Base-by-base conservation (phyloP, 208 protist species). In the Leptomonas seymouri region DNA sequence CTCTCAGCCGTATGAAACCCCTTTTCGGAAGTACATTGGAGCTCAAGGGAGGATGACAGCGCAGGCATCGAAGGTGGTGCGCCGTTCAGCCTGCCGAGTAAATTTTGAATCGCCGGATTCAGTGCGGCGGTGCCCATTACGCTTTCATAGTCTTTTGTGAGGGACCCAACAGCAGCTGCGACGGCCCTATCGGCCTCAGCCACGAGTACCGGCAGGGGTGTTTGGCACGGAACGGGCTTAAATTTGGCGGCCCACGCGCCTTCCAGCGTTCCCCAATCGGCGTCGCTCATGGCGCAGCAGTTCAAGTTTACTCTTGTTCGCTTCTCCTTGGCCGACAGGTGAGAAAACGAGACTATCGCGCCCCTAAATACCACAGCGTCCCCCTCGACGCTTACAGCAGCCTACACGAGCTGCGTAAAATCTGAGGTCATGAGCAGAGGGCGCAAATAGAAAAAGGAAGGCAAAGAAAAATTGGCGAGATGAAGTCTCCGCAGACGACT, bases 111-210 rank as follows among this genome's bases (percentile, higher is more conserved):
- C 7, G 34, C 16, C 44, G 44, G 12, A 48, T 15, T 5, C 12
- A 44, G 34, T 28, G 54, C 14, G 39, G 20, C 16, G 46, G 45
- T 25, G 60, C 44, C 46, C 11, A 41, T 31, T 8, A 61, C 23
- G 21, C 36, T n/a, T n/a, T 53, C 64, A 41, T 76, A 65, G 0
- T 76, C 71, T 28, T 55, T 41, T n/a, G 62, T 50, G 30, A 76
- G 71, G 9, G 41, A 45, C 18, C 25, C 25, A 5, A 71, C 3
- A 6, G 56, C 62, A 15, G 20, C 46, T 7, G 71, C 62, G 2
- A 76, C 71, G n/a, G 71, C 62, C 34, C 45, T 60, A 44, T 76
- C 63, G 8, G 71, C 62, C 15, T 53, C 46, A 4, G 54, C 48
- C 36, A 76, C 30, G 31, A 76, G 62, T 18, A n/a, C 36, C 6